Evolutionary conservation across 2,329 filamentous ascomycete species (phyloP), one percentile per base, ranked within the genome.

Genomic region (Epicoccum sorghinum): DNA sequence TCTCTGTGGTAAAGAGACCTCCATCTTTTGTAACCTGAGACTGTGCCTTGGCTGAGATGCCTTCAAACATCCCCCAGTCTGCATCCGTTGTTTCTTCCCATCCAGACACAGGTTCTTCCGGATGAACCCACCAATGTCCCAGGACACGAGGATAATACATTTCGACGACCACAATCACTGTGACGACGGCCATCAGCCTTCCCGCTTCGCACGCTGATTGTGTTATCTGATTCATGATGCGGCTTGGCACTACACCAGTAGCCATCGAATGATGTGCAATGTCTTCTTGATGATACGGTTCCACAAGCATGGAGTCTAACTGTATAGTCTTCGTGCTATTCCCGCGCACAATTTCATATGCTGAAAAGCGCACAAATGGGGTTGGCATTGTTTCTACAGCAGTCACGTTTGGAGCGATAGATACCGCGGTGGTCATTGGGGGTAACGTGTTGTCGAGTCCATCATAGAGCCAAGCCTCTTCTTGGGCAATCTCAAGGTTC

Each of bases 331-430:
- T 47, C 4, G 77, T 78, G 0, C 53, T 61, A 36, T 70, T 71
- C 9, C 53, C 56, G 25, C 54, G 70, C 44, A 76, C 72, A n/a
- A 79, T 67, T 52, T 79, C 76, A 53, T 79, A 79, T 4, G 66
- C 65, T 14, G 72, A 75, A 58, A 79, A 78, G 54, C 77, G 75
- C 6, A 79, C 71, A 40, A 78, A 77, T 0, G 77, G 74, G 1
- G 76, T 78, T 39, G 61, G 67, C 13, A 70, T 73, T 3, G 69
- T 68, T 29, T 68, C 60, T 23, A 62, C 52, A 33, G 39, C 55
- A 3, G 66, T 71, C 7, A 49, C 32, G 27, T 68, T 67, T 10
- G 67, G 65, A 4, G 63, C 62, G 27, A 70, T 47, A 7, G 64
- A 61, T 4, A 72, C 40, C 2, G 58, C 58, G 22, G 64, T 60